Conservation (phyloP, 495 filamentous ascomycete species). For the Penicillium dipodomyicola region DNA sequence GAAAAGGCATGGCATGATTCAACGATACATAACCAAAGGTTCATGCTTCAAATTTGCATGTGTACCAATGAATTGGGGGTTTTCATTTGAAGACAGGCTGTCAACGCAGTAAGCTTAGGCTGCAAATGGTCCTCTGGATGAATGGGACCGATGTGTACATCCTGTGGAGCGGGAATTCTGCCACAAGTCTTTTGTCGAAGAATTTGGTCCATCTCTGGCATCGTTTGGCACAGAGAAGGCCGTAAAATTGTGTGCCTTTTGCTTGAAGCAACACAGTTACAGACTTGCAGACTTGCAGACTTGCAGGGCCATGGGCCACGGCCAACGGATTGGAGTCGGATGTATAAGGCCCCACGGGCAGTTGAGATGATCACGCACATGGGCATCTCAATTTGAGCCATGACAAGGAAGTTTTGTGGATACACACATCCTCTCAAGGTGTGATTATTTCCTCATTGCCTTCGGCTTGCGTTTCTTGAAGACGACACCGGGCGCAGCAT, state of each 20-base stretch:
- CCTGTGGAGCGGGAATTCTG: neutral
- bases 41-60: neutral
- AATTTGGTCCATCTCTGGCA: neutral
- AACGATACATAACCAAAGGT: neutral
- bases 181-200: neutral
- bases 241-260: neutral
- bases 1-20: neutral
- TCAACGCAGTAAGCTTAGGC: neutral
- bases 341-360: neutral
- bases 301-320: neutral
- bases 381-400: neutral
- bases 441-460: constrained; percentile 50
- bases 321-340: neutral
- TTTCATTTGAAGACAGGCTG: too few species aligned
- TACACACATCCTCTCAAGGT: constrained; percentile 3
- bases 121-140: neutral
- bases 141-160: neutral
- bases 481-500: constrained; percentile 50
- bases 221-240: neutral
- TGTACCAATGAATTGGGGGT: neutral
- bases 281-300: constrained; percentile 1
- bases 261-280: neutral
- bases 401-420: neutral
- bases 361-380: neutral
- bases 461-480: constrained; percentile 94